Conservation (phyloP, 148 eudicot species). For the Oxyria digyna region DNA sequence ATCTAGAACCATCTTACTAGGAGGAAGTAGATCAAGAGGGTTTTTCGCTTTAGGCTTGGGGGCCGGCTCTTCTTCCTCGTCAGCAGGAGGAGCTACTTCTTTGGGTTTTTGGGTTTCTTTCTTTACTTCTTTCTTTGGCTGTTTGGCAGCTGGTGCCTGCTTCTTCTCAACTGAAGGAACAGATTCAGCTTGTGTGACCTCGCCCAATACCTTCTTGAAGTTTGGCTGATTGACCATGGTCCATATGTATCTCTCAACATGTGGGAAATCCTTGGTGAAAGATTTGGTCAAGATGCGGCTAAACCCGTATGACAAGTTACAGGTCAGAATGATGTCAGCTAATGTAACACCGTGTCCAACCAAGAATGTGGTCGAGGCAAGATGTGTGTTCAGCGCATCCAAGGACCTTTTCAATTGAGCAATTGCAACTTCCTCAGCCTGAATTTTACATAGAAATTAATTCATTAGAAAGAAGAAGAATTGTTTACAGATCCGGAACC, state of each 20-base stretch:
- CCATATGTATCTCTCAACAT: constrained; percentile 80
- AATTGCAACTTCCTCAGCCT: constrained; percentile 67
- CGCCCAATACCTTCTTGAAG: constrained; percentile 56
- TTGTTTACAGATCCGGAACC: neutral
- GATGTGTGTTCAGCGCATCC: constrained; percentile 56
- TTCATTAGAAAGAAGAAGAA: neutral
- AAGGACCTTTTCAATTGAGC: constrained; percentile 51
- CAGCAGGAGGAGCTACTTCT: constrained; percentile 1
- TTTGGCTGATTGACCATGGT: constrained; percentile 69
- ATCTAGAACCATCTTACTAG: constrained; percentile 74
- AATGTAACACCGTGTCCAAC: constrained; percentile 61
- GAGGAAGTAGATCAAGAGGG: constrained; percentile 72
- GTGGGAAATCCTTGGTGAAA: constrained; percentile 67
- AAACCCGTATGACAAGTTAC: constrained; percentile 43
- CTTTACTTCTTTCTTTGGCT: constrained; percentile 18
- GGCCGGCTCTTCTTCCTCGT: constrained; percentile 39
- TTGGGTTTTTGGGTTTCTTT: constrained; percentile 34
- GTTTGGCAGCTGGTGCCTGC: neutral
- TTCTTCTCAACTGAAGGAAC: constrained; percentile 34
- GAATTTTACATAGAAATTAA: neutral
- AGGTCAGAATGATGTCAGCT: constrained; percentile 60
- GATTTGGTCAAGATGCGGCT: constrained; percentile 43
- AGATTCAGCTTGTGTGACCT: constrained; percentile 37
- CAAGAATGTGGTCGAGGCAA: constrained; percentile 56
- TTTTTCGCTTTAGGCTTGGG: constrained; percentile 82